A percentile compares a stretch with the other conserved stretches of the same genome.
These are phyloP conservation scores for Saksenaea oblongispora DNA, from an alignment of 371 early-diverging fungal species.

Conservation along the genomic window DNA sequence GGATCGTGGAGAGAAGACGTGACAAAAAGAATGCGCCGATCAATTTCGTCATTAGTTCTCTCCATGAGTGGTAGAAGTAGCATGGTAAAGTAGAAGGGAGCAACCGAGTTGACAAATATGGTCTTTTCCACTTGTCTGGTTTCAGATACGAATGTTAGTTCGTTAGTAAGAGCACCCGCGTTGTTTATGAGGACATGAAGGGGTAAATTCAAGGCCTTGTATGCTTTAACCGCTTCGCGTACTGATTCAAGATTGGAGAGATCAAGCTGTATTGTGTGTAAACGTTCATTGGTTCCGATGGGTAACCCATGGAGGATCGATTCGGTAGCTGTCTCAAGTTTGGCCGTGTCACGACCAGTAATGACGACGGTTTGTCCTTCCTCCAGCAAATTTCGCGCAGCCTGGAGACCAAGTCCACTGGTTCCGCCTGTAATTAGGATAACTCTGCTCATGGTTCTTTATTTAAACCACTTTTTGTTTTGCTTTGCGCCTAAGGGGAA, in stretches of 20 bases:
- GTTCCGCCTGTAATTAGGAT: constrained; percentile 48
- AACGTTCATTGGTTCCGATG: neutral
- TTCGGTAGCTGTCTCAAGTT: constrained; percentile 15
- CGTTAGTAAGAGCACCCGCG: constrained; percentile 22
- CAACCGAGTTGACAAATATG: constrained; percentile 36
- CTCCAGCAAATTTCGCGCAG: constrained; percentile 29
- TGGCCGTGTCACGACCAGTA: constrained; percentile 29
- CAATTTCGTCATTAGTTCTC: constrained; percentile 1
- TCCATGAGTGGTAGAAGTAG: constrained; percentile 29
- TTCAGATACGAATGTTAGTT: constrained; percentile 12
- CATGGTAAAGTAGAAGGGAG: constrained; percentile 35
- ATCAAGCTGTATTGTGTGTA: constrained; percentile 27
- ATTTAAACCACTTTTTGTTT: neutral
- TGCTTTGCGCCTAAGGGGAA: neutral
- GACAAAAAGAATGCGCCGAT: constrained; percentile 32
- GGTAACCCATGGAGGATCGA: constrained; percentile 13
- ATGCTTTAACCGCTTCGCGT: constrained; percentile 16
- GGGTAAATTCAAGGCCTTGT: constrained; percentile 20
- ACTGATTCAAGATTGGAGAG: constrained; percentile 25
- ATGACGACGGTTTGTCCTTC: constrained; percentile 38
- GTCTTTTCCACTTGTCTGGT: constrained; percentile 24
- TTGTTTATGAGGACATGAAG: constrained; percentile 37
- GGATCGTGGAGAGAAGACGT: constrained; percentile 40
- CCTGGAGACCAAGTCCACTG: constrained; percentile 30
- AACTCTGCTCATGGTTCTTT: neutral